Evolutionary conservation across 352 stramenopile species (phyloP).

Genomic region (Peronosclerospora sorghi): DNA sequence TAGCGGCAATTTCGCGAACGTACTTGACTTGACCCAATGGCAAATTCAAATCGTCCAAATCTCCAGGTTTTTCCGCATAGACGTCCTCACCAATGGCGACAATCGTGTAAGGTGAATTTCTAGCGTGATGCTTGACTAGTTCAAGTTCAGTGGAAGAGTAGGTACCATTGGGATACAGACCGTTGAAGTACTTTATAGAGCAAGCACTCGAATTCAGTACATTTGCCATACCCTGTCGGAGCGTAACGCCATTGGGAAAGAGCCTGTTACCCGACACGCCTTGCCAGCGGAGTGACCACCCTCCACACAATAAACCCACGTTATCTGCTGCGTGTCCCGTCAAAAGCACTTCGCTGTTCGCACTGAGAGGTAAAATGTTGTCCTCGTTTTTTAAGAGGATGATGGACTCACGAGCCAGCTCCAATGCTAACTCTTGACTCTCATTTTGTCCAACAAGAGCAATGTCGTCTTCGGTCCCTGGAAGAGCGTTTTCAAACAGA

Average conservation of each 20-base stretch:
- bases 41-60: slow-evolving; percentile 69
- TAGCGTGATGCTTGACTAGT: slow-evolving; percentile 29
- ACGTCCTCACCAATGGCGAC: slow-evolving; percentile 61
- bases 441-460: slow-evolving; percentile 34
- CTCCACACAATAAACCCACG: slow-evolving; percentile 59
- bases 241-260: slow-evolving; percentile 47
- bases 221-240: slow-evolving; percentile 45
- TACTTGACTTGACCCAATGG: slow-evolving; percentile 62
- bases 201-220: slow-evolving; percentile 11
- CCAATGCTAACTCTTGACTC: slow-evolving; percentile 43
- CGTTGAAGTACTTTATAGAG: slow-evolving; percentile 39
- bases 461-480: slow-evolving; percentile 30
- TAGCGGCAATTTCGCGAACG: slow-evolving; percentile 43
- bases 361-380: slow-evolving; percentile 41
- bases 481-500: slow-evolving; percentile 56
- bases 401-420: slow-evolving; percentile 70
- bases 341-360: slow-evolving; percentile 33
- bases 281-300: slow-evolving; percentile 85
- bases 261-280: slow-evolving; percentile 52
- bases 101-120: no score
- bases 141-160: slow-evolving; percentile 43
- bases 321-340: slow-evolving; percentile 59
- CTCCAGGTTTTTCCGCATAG: slow-evolving; percentile 81
- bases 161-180: slow-evolving; percentile 39
- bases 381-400: slow-evolving; percentile 77